Percentiles rank a stretch among this genome's conserved stretches.
phyloP scores from a whole-genome alignment of 805 yeast genomes.

The Wickerhamomyces bovis region DNA sequence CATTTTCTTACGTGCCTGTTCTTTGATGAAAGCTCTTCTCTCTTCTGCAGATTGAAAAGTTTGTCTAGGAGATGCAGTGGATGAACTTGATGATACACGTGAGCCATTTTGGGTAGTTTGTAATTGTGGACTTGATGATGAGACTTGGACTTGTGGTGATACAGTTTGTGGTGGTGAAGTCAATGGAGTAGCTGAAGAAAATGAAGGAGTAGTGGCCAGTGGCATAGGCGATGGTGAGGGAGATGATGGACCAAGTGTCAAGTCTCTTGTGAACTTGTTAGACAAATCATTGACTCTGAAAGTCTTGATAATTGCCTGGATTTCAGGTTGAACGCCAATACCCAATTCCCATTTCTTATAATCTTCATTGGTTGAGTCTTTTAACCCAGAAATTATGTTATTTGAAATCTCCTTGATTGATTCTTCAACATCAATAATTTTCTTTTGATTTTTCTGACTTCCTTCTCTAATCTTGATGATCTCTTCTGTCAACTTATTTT shows the following conservation, averaged over 20 bases:
- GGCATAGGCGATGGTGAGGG: background rate
- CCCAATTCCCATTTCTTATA: constrained; percentile 77
- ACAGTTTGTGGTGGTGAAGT: constrained; percentile 1
- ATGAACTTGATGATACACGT: constrained; percentile 7
- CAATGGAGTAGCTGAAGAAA: constrained; percentile 6
- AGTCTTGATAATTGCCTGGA: constrained; percentile 18
- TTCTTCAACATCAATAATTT: constrained; percentile 62
- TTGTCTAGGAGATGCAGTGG: constrained; percentile 11
- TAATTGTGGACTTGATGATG: constrained; percentile 3
- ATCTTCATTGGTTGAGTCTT: constrained; percentile 17
- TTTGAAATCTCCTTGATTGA: constrained; percentile 60
- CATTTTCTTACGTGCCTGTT: constrained; percentile 77
- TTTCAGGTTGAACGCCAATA: constrained; percentile 58
- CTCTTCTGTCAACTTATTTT: constrained; percentile 41
- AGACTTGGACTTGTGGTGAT: background rate
- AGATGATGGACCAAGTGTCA: constrained; percentile 6
- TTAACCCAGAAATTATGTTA: constrained; percentile 29
- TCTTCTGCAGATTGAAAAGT: constrained; percentile 48
- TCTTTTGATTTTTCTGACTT: constrained; percentile 46
- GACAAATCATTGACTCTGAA: constrained; percentile 16
- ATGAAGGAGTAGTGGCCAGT: background rate
- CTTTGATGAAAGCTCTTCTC: constrained; percentile 70
- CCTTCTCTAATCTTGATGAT: constrained; percentile 46
- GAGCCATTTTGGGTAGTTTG: background rate
- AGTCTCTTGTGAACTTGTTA: constrained; percentile 12